phyloP scores from a whole-genome alignment of 2,329 filamentous ascomycete species.

The Exophiala lecanii-corni region DNA sequence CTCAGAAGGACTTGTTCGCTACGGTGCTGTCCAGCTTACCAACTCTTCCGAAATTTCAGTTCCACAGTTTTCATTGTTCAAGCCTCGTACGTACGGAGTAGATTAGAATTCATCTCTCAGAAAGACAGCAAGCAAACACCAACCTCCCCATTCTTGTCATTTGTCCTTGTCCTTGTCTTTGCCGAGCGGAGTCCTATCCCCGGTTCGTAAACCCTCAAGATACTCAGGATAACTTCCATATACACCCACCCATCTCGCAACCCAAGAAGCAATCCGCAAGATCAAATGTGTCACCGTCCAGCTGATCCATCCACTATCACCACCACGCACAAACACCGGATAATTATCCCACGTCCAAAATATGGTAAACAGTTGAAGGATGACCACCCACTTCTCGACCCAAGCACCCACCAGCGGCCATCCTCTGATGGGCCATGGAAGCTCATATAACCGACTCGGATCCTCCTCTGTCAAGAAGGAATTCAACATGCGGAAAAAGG shows the following conservation, averaged over 20 bases:
- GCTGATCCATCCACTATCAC: conserved; percentile 13
- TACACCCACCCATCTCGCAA: conserved; percentile 12
- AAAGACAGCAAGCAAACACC: no score
- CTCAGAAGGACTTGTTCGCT: no score
- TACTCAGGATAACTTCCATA: conserved; percentile 15
- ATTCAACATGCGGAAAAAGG: conserved; percentile 51
- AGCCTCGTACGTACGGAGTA: no score
- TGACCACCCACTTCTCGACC: conserved; percentile 15
- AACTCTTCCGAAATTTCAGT: no score
- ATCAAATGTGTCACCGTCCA: conserved; percentile 16
- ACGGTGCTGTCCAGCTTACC: no score
- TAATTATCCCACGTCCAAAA: conserved; percentile 19
- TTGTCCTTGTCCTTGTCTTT: no score
- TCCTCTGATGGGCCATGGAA: neutral
- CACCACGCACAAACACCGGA: conserved; percentile 12
- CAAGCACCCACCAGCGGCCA: conserved; percentile 3
- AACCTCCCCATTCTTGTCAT: no score
- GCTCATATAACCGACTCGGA: conserved; percentile 10
- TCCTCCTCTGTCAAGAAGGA: conserved; percentile 19
- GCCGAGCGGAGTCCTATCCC: no score
- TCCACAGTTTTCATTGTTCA: no score
- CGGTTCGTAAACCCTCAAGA: no score
- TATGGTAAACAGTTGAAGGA: conserved; percentile 16
- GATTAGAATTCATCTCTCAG: no score
- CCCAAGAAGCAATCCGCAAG: conserved; percentile 4